These are phyloP conservation scores for Microcyclospora tardicrescens DNA, from an alignment of 2,329 filamentous ascomycete species.

Conservation along the genomic window DNA sequence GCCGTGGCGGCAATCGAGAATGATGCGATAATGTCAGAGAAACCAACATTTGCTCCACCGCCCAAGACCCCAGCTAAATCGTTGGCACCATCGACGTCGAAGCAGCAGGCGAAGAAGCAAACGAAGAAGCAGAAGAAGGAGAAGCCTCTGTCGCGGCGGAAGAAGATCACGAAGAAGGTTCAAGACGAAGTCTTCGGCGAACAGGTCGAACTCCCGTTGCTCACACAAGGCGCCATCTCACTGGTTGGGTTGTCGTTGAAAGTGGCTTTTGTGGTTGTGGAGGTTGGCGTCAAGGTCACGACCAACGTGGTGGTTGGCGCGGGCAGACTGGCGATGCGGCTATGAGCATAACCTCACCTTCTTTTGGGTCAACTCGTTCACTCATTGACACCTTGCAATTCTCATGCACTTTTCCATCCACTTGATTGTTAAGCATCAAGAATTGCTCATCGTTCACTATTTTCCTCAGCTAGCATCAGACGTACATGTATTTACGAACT, in stretches of 20 bases:
- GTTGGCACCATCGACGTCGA: not conserved
- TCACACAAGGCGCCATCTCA: constrained; percentile 27
- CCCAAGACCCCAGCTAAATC: constrained; percentile 10
- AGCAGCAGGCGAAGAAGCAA: constrained; percentile 1
- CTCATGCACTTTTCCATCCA: too few relatives aligned
- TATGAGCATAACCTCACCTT: too few relatives aligned
- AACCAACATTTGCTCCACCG: constrained; percentile 21
- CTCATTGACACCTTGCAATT: too few relatives aligned
- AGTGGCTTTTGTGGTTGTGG: constrained; percentile 29
- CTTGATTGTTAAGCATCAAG: too few relatives aligned
- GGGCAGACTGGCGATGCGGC: too few relatives aligned
- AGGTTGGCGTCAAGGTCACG: constrained; percentile 29
- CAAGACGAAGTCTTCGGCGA: constrained; percentile 18
- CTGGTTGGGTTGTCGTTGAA: constrained; percentile 31
- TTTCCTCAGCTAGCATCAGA: too few relatives aligned
- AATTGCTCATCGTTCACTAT: too few relatives aligned
- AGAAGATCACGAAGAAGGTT: constrained; percentile 5
- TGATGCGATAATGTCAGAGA: constrained; percentile 14
- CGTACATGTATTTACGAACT: too few relatives aligned
- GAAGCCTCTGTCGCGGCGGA: not conserved
- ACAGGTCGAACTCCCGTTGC: constrained; percentile 25
- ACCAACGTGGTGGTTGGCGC: constrained; percentile 17
- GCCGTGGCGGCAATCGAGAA: constrained; percentile 35
- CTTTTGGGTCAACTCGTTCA: too few relatives aligned
- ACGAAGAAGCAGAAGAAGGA: constrained; percentile 6